Base-by-base conservation (phyloP, 1,284 basidiomycete species). In the Pseudozyma pruni region DNA sequence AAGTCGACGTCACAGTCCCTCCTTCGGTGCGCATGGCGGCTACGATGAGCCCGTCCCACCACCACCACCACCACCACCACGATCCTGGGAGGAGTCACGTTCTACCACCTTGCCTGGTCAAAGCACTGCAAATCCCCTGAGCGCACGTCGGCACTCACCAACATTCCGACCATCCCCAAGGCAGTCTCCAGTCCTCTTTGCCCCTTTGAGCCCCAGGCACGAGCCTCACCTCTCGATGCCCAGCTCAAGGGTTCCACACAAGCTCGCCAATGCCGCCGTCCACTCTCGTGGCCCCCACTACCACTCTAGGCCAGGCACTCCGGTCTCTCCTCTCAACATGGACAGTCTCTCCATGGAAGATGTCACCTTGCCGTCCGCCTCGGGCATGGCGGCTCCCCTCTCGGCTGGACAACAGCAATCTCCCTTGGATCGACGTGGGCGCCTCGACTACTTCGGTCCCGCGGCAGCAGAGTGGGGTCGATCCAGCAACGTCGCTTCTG, bases 291-390 rank as follows among this genome's bases (percentile, higher is more conserved):
- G 51, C 17, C 40, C 45, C 1, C 49, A 51, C 17, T 46, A 49
- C 39, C 49, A 47, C 5, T 67, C 68, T 6, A 54, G 72, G 13
- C 70, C 73, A 3, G 70, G 46, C 25, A 75, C 73, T 7, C 73
- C 73, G 23, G 46, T 73, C 33, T 73, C 70, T 8, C 70, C 73
- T 6, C 60, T 75, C 34, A 66, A 66, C 51, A 71, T 75, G 58
- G 73, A 72, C 32, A 40, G 34, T 3, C 47, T 75, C 0, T 62
- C 70, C 3, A 72, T 75, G 58, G 70, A 75, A 10, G 73, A 75
- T 3, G 23, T 34, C 8, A n/a, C 39, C 10, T 13, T 60, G 42
- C 59, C 59, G 8, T 59, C 67, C 11, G 60, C 52, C 31, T 70
- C 67, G 1, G 67, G 67, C 16, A 56, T 70, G 56, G 52, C 67